These are phyloP conservation scores for Podospora comata DNA, from an alignment of 495 filamentous ascomycete species.

Conservation along the genomic window DNA sequence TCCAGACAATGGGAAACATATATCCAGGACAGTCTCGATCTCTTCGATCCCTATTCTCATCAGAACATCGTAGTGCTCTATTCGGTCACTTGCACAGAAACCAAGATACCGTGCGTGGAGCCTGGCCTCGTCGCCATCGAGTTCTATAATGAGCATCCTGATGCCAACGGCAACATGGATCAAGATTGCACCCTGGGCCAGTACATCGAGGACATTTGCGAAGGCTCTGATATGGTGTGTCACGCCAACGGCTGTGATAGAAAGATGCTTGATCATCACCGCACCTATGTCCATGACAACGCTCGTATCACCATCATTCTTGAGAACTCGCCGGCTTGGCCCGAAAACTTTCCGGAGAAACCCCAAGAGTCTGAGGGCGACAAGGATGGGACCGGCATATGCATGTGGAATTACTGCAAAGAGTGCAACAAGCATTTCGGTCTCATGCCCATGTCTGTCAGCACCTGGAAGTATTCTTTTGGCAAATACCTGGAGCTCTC, in stretches of 20 bases:
- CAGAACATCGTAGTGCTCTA: constrained; percentile 95
- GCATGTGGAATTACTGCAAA: constrained; percentile 98
- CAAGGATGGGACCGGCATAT: constrained; percentile 57
- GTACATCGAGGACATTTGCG: constrained; percentile 89
- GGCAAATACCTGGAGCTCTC: constrained; percentile 95
- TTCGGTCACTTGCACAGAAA: constrained; percentile 85
- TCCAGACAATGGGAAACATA: constrained; percentile 94
- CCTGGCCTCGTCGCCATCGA: constrained; percentile 80
- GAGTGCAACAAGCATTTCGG: constrained; percentile 85
- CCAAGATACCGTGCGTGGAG: constrained; percentile 87
- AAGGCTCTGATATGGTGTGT: constrained; percentile 69
- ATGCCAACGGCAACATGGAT: constrained; percentile 58
- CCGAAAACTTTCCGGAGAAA: constrained; percentile 44
- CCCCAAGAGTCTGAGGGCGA: constrained; percentile 39
- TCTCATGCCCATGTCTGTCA: constrained; percentile 88
- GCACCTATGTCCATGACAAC: constrained; percentile 95
- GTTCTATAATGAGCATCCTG: constrained; percentile 88
- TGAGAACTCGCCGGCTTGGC: constrained; percentile 56
- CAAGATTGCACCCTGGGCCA: constrained; percentile 91
- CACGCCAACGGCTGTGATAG: constrained; percentile 81
- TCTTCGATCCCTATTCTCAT: constrained; percentile 91
- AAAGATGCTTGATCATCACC: constrained; percentile 88
- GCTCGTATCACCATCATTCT: constrained; percentile 88
- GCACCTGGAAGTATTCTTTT: constrained; percentile 98
- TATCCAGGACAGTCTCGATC: constrained; percentile 71